A percentile compares a stretch with the other conserved stretches of the same genome.
Evolutionary conservation across 768 basidiomycete species (phyloP).

Genomic region (Neoboletus subvelutipes): DNA sequence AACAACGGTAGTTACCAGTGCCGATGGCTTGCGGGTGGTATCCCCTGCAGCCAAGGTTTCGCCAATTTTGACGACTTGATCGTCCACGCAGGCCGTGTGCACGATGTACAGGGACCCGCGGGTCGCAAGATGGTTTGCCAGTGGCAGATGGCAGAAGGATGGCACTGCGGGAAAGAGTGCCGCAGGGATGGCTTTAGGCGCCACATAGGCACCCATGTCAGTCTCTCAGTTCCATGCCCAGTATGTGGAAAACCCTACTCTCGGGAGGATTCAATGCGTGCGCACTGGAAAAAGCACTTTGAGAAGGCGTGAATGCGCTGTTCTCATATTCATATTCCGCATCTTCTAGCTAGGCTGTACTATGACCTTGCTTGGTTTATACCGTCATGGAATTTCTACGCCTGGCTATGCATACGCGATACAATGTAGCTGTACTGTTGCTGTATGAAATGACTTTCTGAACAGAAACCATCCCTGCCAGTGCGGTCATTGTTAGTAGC

Average conservation of each 20-base stretch:
- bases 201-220: conserved; percentile 7
- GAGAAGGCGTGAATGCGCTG: not conserved
- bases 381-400: not conserved
- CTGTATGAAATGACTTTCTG: not conserved
- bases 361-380: not conserved
- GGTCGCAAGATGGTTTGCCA: not conserved
- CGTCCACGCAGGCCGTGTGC: not conserved
- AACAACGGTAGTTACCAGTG: not conserved
- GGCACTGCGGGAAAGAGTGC: not conserved
- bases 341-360: not conserved
- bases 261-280: conserved; percentile 1
- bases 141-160: not conserved
- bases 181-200: conserved; percentile 5
- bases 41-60: not conserved
- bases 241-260: conserved; percentile 5
- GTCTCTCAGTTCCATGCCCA: not conserved
- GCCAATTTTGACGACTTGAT: conserved; percentile 4
- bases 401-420: not conserved
- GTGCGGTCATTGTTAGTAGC: not conserved
- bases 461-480: not conserved
- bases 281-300: conserved; percentile 3
- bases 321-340: not conserved
- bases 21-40: not conserved
- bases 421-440: not conserved
- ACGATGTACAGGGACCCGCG: conserved; percentile 5